phyloP scores from a whole-genome alignment of 2,329 filamentous ascomycete genomes.

The Basipetospora chlamydospora region DNA sequence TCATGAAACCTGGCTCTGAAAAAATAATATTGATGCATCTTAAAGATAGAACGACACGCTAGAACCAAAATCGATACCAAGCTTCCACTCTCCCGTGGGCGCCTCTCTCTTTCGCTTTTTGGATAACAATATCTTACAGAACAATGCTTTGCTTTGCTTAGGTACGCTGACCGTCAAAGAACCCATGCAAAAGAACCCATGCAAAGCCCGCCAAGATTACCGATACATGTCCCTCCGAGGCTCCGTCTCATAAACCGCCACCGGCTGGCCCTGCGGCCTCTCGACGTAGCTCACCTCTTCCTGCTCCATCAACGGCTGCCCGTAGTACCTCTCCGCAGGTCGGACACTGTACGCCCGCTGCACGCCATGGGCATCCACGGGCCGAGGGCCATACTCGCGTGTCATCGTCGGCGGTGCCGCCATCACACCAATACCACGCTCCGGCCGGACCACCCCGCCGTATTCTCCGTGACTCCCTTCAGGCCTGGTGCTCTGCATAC shows the following conservation, averaged over 20 bases:
- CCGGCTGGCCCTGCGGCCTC: constrained; percentile 24
- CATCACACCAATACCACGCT: constrained; percentile 3
- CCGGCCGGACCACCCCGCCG: background rate
- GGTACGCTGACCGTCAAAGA: too few species aligned
- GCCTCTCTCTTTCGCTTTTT: too few species aligned
- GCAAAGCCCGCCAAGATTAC: constrained; percentile 8
- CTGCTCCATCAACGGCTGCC: constrained; percentile 12
- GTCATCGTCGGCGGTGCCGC: background rate
- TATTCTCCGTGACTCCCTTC: constrained; percentile 12
- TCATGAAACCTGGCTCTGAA: too few species aligned
- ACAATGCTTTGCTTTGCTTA: too few species aligned
- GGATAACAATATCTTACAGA: too few species aligned
- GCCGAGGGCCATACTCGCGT: constrained; percentile 4
- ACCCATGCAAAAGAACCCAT: too few species aligned
- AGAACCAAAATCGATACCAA: too few species aligned
- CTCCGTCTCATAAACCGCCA: constrained; percentile 31
- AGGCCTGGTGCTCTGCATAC: constrained; percentile 28
- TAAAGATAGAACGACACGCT: too few species aligned
- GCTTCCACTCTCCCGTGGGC: too few species aligned
- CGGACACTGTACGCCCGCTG: constrained; percentile 26
- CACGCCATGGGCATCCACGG: constrained; percentile 9
- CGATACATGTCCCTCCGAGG: constrained; percentile 21
- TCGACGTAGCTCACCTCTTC: constrained; percentile 31
- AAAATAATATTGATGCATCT: too few species aligned
- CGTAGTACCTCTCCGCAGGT: constrained; percentile 29